Evolutionary conservation across 1,284 basidiomycete genomes (phyloP).

Genomic region (Pulchroboletus neoregius): DNA sequence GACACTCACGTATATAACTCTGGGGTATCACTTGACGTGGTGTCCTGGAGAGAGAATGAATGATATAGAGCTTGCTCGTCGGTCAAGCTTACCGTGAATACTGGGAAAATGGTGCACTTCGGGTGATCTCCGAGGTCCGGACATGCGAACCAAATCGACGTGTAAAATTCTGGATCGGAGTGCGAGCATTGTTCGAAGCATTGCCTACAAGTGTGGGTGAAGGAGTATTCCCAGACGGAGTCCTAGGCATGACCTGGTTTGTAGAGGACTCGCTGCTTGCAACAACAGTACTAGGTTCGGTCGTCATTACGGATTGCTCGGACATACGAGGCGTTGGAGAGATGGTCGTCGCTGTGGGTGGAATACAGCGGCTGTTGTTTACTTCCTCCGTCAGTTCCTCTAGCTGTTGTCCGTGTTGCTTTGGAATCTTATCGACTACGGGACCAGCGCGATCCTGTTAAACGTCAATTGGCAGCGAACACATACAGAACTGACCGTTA

Average conservation of each 20-base stretch:
- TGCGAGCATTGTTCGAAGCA: neutral
- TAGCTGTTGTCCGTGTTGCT: slow-evolving; percentile 63
- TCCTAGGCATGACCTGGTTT: no score
- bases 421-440: slow-evolving; percentile 85
- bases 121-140: neutral
- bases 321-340: neutral
- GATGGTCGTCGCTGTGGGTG: neutral
- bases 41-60: neutral
- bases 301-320: neutral
- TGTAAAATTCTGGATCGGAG: neutral
- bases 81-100: neutral
- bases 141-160: neutral
- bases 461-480: no score
- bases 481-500: slow-evolving; percentile 51
- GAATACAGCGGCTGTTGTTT: neutral
- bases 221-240: neutral
- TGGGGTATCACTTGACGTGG: neutral
- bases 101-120: neutral
- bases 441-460: neutral
- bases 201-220: neutral
- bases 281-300: neutral
- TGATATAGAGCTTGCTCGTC: neutral
- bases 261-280: neutral
- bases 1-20: neutral
- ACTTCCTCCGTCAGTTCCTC: slow-evolving; percentile 52